Percentiles rank a stretch among this genome's conserved stretches.
phyloP scores from a whole-genome alignment of 768 basidiomycete species.

The Leccinum rimulosum region DNA sequence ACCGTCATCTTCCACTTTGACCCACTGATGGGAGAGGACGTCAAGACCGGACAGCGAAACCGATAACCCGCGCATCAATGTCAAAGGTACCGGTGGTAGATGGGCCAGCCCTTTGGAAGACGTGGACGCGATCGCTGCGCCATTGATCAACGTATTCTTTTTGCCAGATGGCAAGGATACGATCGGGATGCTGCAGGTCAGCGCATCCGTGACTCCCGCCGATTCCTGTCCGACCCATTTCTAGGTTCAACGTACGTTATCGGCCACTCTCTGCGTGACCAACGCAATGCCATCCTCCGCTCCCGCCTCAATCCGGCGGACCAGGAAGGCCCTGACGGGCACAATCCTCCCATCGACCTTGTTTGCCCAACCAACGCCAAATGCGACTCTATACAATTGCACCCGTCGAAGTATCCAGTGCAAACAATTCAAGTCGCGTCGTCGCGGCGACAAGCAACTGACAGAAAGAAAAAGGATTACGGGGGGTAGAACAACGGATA shows the following conservation, averaged over 20 bases:
- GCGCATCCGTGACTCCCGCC: constrained; percentile 9
- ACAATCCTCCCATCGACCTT: too few relatives aligned
- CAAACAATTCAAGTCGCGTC: too few relatives aligned
- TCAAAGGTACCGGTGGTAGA: constrained; percentile 8
- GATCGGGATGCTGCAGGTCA: constrained; percentile 69
- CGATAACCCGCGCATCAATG: background rate
- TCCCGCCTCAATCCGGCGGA: too few relatives aligned
- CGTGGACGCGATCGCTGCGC: constrained; percentile 56
- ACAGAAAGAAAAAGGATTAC: too few relatives aligned
- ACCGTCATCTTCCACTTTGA: constrained; percentile 78
- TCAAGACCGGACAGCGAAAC: constrained; percentile 18
- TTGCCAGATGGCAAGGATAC: constrained; percentile 46
- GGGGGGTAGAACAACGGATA: too few relatives aligned
- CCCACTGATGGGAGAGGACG: constrained; percentile 74
- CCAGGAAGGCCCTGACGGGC: too few relatives aligned
- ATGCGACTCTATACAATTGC: too few relatives aligned
- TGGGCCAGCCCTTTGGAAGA: constrained; percentile 50
- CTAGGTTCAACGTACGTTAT: constrained; percentile 43
- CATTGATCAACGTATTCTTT: constrained; percentile 56
- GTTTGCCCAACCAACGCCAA: too few relatives aligned
- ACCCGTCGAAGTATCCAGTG: too few relatives aligned
- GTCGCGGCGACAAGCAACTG: too few relatives aligned
- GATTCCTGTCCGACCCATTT: background rate
- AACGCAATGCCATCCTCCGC: too few relatives aligned
- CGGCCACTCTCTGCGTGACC: too few relatives aligned